Base-by-base conservation (phyloP, 164 flowering plant species). In the Malania oleifera region DNA sequence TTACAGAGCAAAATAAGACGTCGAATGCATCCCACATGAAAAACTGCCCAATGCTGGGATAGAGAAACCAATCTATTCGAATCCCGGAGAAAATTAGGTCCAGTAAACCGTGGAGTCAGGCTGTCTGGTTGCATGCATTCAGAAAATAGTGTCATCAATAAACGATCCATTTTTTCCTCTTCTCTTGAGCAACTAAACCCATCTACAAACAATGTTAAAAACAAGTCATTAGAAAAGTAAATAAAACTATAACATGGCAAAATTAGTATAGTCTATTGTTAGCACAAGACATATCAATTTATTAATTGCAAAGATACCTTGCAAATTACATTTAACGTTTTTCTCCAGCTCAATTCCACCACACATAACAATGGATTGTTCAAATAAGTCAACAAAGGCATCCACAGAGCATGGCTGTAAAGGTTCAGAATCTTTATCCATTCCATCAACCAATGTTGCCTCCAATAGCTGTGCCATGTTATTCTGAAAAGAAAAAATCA, bases 31-130 rank as follows among this genome's bases (percentile, higher is more conserved):
- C 73, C 74, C 51, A 75, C 39, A 72, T 88, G 89, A 70, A 73
- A 70, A 68, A 82, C 79, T 23, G 87, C 92, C 85, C 85, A 86
- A 61, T 93, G 89, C 65, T 78, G 84, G 49, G 74, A 75, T 25
- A 85, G 60, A 31, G 78, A 72, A 28, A 72, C 46, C 70, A 80
- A 50, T 64, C 67, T 77, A 64, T 74, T 72, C 43, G 62, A 53
- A 65, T 80, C 75, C 58, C 70, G 74, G 54, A 23, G 73, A 41
- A 61, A 64, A 54, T 62, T 50, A 45, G 61, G 62, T 49, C 65
- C 74, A 51, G 54, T 60, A 25, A 57, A 62, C 19, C 51, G 65
- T 27, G 70, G 54, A n/a, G 55, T 59, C 53, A 57, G 70, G 44
- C 57, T 57, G 66, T 83, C 86, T 57, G 73, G 59, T 60, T 72